These are phyloP conservation scores for Exophiala viscosa DNA, from an alignment of 2,329 filamentous ascomycete species.

Conservation along the genomic window DNA sequence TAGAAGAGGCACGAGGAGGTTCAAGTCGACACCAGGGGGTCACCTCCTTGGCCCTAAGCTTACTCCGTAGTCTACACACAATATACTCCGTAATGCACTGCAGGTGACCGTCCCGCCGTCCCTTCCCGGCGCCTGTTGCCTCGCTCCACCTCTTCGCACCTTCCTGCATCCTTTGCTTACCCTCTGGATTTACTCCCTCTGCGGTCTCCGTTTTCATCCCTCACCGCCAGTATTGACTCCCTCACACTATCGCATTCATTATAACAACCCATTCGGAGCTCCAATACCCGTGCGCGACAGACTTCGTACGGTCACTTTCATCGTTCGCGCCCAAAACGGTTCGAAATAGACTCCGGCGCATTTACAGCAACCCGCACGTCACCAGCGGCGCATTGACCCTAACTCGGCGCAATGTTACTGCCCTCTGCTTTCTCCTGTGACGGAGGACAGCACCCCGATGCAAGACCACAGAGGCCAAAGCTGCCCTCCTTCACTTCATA, in stretches of 20 bases:
- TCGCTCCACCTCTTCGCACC: not conserved
- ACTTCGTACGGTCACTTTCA: not conserved
- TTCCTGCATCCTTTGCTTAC: constrained; percentile 1
- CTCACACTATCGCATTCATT: not conserved
- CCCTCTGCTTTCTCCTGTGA: constrained; percentile 47
- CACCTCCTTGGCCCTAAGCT: too few species aligned
- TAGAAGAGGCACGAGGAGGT: too few species aligned
- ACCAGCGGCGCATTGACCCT: constrained; percentile 13
- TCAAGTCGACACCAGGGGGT: too few species aligned
- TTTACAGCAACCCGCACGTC: constrained; percentile 2
- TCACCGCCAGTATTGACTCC: constrained; percentile 4
- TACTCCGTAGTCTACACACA: too few species aligned
- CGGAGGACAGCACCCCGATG: constrained; percentile 26
- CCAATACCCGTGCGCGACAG: constrained; percentile 5
- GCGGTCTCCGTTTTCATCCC: constrained; percentile 8
- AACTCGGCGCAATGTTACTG: constrained; percentile 36
- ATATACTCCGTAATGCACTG: too few species aligned
- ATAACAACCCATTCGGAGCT: constrained; percentile 6
- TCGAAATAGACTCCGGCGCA: constrained; percentile 16
- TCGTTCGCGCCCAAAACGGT: not conserved
- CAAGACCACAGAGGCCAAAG: constrained; percentile 19
- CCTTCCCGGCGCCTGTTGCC: too few species aligned
- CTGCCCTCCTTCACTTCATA: constrained; percentile 36
- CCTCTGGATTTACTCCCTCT: not conserved
- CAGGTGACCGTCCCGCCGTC: too few species aligned